A percentile compares a stretch with the other conserved stretches of the same genome.
phyloP scores from a whole-genome alignment of 164 flowering plant genomes.

The Vitis rotundifolia region DNA sequence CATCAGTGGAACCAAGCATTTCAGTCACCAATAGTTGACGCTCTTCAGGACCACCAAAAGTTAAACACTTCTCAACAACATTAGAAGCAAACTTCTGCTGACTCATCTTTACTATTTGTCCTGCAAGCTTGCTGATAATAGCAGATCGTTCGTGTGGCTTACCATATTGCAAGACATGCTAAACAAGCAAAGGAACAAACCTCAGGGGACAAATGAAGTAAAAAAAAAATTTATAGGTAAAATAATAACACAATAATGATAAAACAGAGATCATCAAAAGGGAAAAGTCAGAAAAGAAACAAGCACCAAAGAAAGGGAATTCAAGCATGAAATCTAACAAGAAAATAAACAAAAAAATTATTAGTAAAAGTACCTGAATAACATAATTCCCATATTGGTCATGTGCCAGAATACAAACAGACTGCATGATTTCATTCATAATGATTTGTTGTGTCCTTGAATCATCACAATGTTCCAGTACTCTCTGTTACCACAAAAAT shows the following conservation, averaged over 20 bases:
- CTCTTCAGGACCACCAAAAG: slow-evolving; percentile 72
- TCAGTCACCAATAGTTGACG: slow-evolving; percentile 79
- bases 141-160: slow-evolving; percentile 73
- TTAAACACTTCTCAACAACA: slow-evolving; percentile 89
- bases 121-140: slow-evolving; percentile 75
- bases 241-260: background rate
- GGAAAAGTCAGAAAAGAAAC: too few relatives aligned
- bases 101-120: slow-evolving; percentile 91
- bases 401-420: slow-evolving; percentile 75
- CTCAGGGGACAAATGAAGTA: background rate
- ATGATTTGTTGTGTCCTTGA: slow-evolving; percentile 58
- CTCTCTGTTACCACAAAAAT: slow-evolving; percentile 56
- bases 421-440: slow-evolving; percentile 86
- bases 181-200: slow-evolving; percentile 9
- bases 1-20: slow-evolving; percentile 88
- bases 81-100: slow-evolving; percentile 97
- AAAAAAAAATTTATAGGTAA: background rate
- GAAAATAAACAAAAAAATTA: too few relatives aligned
- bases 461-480: slow-evolving; percentile 83
- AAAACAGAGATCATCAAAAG: background rate
- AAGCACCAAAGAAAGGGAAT: background rate
- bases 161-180: slow-evolving; percentile 90
- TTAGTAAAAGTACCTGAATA: slow-evolving; percentile 64
- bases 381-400: slow-evolving; percentile 98
- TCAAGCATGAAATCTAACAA: too few relatives aligned